phyloP scores from a whole-genome alignment of 148 eudicot species.

The Vaccinium macrocarpon region DNA sequence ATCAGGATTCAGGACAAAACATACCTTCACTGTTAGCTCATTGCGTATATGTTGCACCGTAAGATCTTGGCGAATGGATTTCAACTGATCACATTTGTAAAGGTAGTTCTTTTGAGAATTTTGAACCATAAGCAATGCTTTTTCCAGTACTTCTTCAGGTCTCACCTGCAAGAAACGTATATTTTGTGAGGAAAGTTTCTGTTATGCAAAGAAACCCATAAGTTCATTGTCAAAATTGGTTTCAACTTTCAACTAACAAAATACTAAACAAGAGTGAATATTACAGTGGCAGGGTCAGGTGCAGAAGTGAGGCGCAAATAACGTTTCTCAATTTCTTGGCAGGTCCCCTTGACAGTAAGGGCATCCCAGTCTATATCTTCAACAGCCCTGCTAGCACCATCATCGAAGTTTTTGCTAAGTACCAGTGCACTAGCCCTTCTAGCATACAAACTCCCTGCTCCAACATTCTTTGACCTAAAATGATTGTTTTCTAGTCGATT shows the following conservation, averaged over 20 bases:
- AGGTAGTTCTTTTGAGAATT: conserved; percentile 76
- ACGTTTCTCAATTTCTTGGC: conserved; percentile 93
- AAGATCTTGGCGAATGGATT: conserved; percentile 96
- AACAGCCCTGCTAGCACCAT: conserved; percentile 72
- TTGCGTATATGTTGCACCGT: conserved; percentile 92
- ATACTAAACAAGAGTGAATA: conserved; percentile 2
- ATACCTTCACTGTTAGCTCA: conserved; percentile 92
- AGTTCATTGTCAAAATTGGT: background rate
- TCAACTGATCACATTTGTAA: conserved; percentile 93
- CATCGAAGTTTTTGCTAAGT: conserved; percentile 67
- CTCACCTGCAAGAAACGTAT: conserved; percentile 67
- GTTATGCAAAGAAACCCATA: conserved; percentile 13
- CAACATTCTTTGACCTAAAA: conserved; percentile 41
- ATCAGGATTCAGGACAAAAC: background rate
- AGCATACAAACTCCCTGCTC: conserved; percentile 58
- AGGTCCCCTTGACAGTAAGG: conserved; percentile 91
- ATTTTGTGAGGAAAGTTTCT: background rate
- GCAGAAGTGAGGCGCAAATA: conserved; percentile 96
- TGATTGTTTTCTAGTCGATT: conserved; percentile 46
- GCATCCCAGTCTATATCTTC: conserved; percentile 99
- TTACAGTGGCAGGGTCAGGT: conserved; percentile 95
- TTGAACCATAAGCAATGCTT: conserved; percentile 78
- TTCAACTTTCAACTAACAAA: conserved; percentile 8
- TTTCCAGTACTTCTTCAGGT: conserved; percentile 88
- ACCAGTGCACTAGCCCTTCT: conserved; percentile 66